phyloP scores from a whole-genome alignment of 768 basidiomycete genomes.

The Cystobasidium ongulense region DNA sequence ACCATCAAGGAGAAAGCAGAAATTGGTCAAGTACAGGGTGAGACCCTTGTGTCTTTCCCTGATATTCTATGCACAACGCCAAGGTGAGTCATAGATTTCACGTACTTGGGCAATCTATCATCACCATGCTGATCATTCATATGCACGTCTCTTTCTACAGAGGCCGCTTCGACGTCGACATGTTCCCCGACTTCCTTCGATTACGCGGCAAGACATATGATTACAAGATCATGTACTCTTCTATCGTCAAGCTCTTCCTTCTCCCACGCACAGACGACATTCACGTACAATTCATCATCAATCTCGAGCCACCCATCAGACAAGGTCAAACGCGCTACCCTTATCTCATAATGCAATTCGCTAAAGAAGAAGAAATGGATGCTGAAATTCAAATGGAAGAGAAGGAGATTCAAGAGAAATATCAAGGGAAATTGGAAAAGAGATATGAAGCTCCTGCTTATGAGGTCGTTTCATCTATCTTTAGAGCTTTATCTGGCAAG shows the following conservation, averaged over 20 bases:
- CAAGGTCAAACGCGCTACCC: constrained; percentile 98
- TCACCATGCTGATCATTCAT: not conserved
- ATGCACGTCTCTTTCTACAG: constrained; percentile 45
- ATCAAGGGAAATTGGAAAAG: constrained; percentile 69
- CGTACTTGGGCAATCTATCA: not conserved
- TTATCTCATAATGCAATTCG: constrained; percentile 95
- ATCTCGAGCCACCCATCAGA: constrained; percentile 82
- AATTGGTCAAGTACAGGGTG: constrained; percentile 80
- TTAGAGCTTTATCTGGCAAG: constrained; percentile 80
- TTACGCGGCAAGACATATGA: constrained; percentile 98
- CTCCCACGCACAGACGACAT: constrained; percentile 87
- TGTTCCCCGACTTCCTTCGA: constrained; percentile 89
- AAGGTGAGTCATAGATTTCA: no score
- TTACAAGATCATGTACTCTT: constrained; percentile 87
- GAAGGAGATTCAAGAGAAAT: constrained; percentile 52
- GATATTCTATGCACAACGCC: constrained; percentile 92
- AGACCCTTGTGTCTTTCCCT: constrained; percentile 86
- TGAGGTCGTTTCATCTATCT: constrained; percentile 86
- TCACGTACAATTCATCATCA: constrained; percentile 90
- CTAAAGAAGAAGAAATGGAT: constrained; percentile 92
- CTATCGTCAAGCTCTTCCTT: constrained; percentile 79
- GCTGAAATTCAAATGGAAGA: constrained; percentile 87
- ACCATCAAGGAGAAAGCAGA: constrained; percentile 92
- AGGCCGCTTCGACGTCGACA: constrained; percentile 94
- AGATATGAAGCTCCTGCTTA: constrained; percentile 92